phyloP scores from a whole-genome alignment of 2,329 filamentous ascomycete genomes.

The Aspergillus luchuensis region DNA sequence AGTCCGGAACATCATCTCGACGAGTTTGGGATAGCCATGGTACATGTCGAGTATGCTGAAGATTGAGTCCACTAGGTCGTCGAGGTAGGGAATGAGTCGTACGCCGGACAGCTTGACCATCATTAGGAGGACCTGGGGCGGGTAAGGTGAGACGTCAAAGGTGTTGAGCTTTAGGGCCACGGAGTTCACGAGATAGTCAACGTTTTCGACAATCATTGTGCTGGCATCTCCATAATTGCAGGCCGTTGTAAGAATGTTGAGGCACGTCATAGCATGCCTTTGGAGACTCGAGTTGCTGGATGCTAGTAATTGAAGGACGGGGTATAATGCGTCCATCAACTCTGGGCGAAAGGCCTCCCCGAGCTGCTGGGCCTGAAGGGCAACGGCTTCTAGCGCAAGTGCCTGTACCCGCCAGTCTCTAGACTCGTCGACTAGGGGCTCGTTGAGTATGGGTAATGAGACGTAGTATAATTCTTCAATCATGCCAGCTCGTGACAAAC shows the following conservation, averaged over 20 bases:
- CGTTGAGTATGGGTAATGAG: slow-evolving; percentile 44
- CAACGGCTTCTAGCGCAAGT: slow-evolving; percentile 77
- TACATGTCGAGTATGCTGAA: slow-evolving; percentile 94
- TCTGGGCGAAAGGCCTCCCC: slow-evolving; percentile 74
- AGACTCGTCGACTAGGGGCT: slow-evolving; percentile 39
- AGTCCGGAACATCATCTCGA: slow-evolving; percentile 81
- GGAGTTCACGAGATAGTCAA: slow-evolving; percentile 95
- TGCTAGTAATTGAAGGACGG: slow-evolving; percentile 83
- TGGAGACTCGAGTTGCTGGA: slow-evolving; percentile 69
- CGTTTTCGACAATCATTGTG: slow-evolving; percentile 82
- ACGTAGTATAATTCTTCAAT: slow-evolving; percentile 49
- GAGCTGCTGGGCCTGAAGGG: slow-evolving; percentile 71
- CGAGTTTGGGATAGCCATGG: slow-evolving; percentile 85
- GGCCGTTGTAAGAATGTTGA: slow-evolving; percentile 75
- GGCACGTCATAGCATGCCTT: slow-evolving; percentile 76
- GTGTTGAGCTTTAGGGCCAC: slow-evolving; percentile 86
- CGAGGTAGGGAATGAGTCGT: slow-evolving; percentile 78
- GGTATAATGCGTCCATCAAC: slow-evolving; percentile 87
- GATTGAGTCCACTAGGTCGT: slow-evolving; percentile 87
- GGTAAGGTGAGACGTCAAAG: slow-evolving; percentile 88
- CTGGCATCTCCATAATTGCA: slow-evolving; percentile 76
- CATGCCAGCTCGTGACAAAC: slow-evolving; percentile 35
- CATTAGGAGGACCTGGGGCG: slow-evolving; percentile 88
- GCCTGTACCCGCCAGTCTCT: slow-evolving; percentile 73
- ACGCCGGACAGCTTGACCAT: slow-evolving; percentile 88